Evolutionary conservation across 192 early-diverging fungal genomes (phyloP), one percentile per base, ranked within the genome.

Genomic region (Tieghemiomyces parasiticus): DNA sequence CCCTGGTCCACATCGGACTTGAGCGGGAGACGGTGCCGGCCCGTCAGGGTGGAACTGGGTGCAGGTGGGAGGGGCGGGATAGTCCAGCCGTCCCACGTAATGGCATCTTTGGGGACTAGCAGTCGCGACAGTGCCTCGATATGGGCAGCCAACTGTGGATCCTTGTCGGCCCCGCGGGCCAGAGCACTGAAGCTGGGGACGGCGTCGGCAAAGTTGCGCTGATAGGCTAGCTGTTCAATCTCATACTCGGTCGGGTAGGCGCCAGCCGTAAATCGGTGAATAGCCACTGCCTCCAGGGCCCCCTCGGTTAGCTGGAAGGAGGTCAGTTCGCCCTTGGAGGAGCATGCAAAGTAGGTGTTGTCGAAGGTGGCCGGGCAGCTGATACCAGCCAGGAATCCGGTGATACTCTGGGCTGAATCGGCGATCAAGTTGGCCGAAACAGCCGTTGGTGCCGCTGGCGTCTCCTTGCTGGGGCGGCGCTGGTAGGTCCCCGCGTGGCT

Each of bases 51-150:
- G 10, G 4, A 58, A 35, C 45, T 58, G 28, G 56, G 60, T 32
- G 46, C 60, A 12, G 35, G 46, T 3, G 71, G 45, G 59, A 61
- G 47, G 8, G 68, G 62, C 20, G 74, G 68, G 49, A 75, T 44
- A n/a, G 68, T 48, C 74, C 74, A 75, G 16, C 68, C 55, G 25
- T 54, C 35, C n/a, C 62, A 52, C 20, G 48, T 47, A 16, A 70
- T 49, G 9, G 62, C 38, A 4, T 71, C 64, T 56, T 76, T 72
- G 29, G 64, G 71, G 46, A 66, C 65, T 54, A 75, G 72, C 61
- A 72, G 45, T 9, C 70, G 65, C 51, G 70, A 72, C 47, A 76
- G 71, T 46, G 48, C 24, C 45, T 56, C 32, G 34, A 67, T 46
- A 2, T n/a, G 60, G 35, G 55, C 52, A 0, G 65, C 46, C 0